Evolutionary conservation across 768 basidiomycete species (phyloP).

Genomic region (Hebeloma cylindrosporum): DNA sequence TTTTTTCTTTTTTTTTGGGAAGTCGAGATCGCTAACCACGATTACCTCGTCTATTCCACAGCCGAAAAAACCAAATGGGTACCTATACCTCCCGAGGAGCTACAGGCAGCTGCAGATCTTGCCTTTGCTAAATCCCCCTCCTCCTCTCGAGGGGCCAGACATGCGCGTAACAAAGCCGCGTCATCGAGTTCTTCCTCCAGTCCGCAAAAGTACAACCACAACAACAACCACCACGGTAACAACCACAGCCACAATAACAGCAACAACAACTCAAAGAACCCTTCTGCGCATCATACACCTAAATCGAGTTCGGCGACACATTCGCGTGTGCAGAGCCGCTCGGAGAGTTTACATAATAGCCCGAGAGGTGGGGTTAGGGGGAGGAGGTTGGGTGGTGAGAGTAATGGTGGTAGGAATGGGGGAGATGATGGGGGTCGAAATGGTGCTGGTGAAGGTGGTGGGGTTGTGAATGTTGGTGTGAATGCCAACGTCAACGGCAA

Average conservation of each 20-base stretch:
- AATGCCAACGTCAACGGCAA: neutral
- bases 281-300: conserved; percentile 15
- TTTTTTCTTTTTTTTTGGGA: neutral
- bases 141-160: no score
- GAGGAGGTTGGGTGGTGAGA: conserved; percentile 43
- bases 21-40: neutral
- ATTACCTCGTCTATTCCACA: conserved; percentile 1
- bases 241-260: neutral
- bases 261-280: neutral
- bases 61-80: conserved; percentile 26
- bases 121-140: no score
- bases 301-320: conserved; percentile 31
- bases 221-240: conserved; percentile 4
- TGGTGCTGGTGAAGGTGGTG: no score
- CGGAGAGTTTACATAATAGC: conserved; percentile 29
- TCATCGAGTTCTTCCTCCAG: neutral
- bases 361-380: conserved; percentile 27
- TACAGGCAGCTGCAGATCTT: conserved; percentile 22
- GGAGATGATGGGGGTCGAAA: no score
- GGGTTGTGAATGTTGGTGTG: conserved; percentile 12
- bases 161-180: no score
- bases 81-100: conserved; percentile 23
- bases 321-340: conserved; percentile 37
- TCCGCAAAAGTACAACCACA: neutral
- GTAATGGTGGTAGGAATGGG: conserved; percentile 3